Evolutionary conservation across 768 basidiomycete species (phyloP).

Genomic region (Lentinula aciculospora): DNA sequence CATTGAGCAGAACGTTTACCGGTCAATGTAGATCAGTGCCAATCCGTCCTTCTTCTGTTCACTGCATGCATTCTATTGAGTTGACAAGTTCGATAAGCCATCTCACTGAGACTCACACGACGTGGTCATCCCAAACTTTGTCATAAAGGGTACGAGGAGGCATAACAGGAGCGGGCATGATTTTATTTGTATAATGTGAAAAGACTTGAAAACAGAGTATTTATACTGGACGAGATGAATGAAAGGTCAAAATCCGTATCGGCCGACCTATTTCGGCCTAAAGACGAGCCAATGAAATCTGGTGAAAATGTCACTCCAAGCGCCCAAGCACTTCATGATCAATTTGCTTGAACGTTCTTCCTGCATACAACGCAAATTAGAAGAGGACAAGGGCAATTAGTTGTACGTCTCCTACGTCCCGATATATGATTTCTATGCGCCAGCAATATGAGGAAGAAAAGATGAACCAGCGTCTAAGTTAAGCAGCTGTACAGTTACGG

Average conservation of each 20-base stretch:
- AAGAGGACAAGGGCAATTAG: no score
- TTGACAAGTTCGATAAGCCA: slow-evolving; percentile 7
- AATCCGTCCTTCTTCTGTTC: slow-evolving; percentile 71
- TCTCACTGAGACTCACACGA: slow-evolving; percentile 53
- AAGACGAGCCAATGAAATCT: slow-evolving; percentile 7
- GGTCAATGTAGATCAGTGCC: slow-evolving; percentile 79
- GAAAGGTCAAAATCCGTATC: not conserved
- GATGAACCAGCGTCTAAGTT: no score
- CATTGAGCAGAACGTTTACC: slow-evolving; percentile 31
- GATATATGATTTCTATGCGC: no score
- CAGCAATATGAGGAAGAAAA: no score
- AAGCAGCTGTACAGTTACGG: slow-evolving; percentile 4
- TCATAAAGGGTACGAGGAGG: slow-evolving; percentile 90
- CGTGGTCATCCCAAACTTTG: slow-evolving; percentile 97
- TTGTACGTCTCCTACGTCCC: no score
- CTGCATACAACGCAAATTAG: no score
- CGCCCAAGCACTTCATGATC: no score
- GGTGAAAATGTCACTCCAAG: slow-evolving; percentile 1
- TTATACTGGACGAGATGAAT: not conserved
- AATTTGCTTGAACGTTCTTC: not conserved
- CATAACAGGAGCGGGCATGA: slow-evolving; percentile 35
- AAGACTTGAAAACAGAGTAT: not conserved
- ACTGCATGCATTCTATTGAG: slow-evolving; percentile 29
- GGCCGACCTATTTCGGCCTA: slow-evolving; percentile 11
- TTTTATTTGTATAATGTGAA: slow-evolving; percentile 1